Evolutionary conservation across 2,329 filamentous ascomycete genomes (phyloP), one percentile per base, ranked within the genome.

Genomic region (Aspergillus awamori): DNA sequence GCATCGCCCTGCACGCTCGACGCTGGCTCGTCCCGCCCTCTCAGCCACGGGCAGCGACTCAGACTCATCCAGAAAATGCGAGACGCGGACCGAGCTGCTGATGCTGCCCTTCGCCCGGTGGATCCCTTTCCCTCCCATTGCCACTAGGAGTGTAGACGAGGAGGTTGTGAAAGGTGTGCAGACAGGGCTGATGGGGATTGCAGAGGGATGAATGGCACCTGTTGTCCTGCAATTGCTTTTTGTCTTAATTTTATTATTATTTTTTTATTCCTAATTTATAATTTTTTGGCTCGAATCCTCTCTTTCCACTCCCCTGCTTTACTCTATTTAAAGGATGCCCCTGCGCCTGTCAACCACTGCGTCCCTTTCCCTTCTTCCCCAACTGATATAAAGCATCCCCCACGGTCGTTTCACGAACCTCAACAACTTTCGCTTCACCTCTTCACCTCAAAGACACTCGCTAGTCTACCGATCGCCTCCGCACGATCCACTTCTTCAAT

Each of bases 301-400:
- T 36, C 33, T 36, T 36, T 36, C 33, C 11, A 36, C 33, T 62
- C 58, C 52, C 57, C 60, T 60, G 53, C 52, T 36, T 54, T 24
- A 58, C 39, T 62, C 57, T 66, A 67, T 66, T 66, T 66, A 66
- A 63, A 61, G 56, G 57, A 30, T 58, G 10, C 43, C 61, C 53
- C 49, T 67, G 57, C 62, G 53, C 59, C 59, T 63, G 65, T 66
- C 65, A 62, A 36, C 33, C 47, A 59, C 57, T 51, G 48, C 56
- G 52, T 48, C 47, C 60, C 57, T 60, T 61, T 56, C 59, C 53
- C 53, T 39, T 56, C 38, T 39, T 56, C 30, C 43, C 11, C 43
- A 49, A 62, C 43, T 58, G 30, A 55, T 66, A 66, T 67, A 67
- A 67, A 66, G 47, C 45, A 33, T 24, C 45, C 56, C 59, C 54